Evolutionary conservation across 2,329 filamentous ascomycete species (phyloP), one percentile per base, ranked within the genome.

Genomic region (Paracorniculantispora psalliotae): DNA sequence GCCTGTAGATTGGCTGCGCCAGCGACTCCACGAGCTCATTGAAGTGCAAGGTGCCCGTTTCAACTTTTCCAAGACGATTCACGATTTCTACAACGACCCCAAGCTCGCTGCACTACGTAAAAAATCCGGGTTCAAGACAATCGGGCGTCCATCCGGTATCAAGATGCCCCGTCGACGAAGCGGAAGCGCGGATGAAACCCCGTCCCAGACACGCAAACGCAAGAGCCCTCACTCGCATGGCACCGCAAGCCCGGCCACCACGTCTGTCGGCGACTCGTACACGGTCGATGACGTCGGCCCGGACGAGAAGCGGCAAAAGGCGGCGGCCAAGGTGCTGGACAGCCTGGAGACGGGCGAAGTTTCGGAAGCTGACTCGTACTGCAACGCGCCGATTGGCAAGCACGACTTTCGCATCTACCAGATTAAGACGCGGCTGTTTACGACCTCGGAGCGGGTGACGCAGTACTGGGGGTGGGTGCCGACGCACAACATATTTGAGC

Each of bases 401-500:
- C 72, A 74, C 10, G 81, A 85, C 67, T 85, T 78, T 72, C 77
- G 79, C 17, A 66, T 85, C 13, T 71, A 77, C 48, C 79, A 82
- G 62, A 75, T 85, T 63, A 82, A 82, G 69, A 79, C 78, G 2
- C 69, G 71, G 15, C 63, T 71, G 12, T 73, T 77, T 53, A 78
- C 80, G 1, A 81, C 77, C 23, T 78, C 77, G 56, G 68, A 72
- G 2, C 65, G 72, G 13, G 77, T 81, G 5, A 82, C 79, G 13
- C 81, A 84, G 65, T 84, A 83, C 69, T 82, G 80, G 80, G 79
- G 80, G 52, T 84, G 77, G 77, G 64, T 77, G 3, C 71, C 71
- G 9, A 67, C 73, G 30, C 65, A 66, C 7, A 71, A 65, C 19
- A 64, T 72, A 15, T 80, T 84, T 56, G 78, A 83, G 70, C 81